phyloP scores from a whole-genome alignment of 148 eudicot species.

The Arbutus unedo region DNA sequence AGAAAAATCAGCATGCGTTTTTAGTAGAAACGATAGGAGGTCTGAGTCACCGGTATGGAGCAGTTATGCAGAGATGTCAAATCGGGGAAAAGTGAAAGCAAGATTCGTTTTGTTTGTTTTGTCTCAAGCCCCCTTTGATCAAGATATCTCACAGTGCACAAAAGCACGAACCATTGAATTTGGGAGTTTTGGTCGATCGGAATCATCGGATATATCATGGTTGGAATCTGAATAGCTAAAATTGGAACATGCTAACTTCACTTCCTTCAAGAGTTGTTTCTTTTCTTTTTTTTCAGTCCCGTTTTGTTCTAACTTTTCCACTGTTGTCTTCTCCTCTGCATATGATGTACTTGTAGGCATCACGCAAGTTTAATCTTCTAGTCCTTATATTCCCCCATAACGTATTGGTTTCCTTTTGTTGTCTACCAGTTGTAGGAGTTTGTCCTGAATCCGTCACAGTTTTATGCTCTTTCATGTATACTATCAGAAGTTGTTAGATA shows the following conservation, averaged over 20 bases:
- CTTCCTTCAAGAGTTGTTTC: not conserved
- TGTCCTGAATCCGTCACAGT: not conserved
- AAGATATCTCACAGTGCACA: not conserved
- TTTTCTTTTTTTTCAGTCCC: not conserved
- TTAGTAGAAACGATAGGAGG: not conserved
- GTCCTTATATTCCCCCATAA: not conserved
- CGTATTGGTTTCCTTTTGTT: not conserved
- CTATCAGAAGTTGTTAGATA: not conserved
- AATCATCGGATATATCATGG: not conserved
- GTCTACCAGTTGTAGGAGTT: not conserved
- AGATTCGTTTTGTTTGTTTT: not conserved
- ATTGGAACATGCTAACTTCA: not conserved
- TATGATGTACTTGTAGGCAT: not conserved
- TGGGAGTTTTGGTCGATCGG: not conserved
- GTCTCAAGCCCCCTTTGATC: not conserved
- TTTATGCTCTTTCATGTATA: not conserved
- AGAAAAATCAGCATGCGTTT: too few relatives aligned
- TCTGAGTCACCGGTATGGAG: not conserved
- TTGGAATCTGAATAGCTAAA: not conserved
- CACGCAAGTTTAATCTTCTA: not conserved
- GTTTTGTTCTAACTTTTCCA: not conserved
- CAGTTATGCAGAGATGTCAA: not conserved
- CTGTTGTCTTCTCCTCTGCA: not conserved
- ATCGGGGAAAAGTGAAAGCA: not conserved
- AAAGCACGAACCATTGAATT: not conserved